Base-by-base conservation (phyloP, 352 stramenopile species). In the Phytophthora lateralis region DNA sequence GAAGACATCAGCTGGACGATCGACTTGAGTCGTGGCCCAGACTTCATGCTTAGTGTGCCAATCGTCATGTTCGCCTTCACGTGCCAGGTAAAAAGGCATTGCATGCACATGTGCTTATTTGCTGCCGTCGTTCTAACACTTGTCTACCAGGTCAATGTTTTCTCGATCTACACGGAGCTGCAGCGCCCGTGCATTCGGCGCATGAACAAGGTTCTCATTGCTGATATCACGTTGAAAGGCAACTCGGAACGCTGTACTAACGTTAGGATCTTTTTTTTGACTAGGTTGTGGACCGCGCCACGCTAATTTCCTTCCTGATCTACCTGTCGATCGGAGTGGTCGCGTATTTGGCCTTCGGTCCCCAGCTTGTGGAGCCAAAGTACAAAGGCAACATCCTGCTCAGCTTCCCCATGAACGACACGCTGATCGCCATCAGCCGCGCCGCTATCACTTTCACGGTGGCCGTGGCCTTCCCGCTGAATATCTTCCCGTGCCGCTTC, bases 121-220 rank as follows among this genome's bases (percentile, higher is more conserved):
- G 17, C 27, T 44, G 15, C 26, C 49, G 38, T 27, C 26, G 45
- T 27, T 59, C 20, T 61, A 61, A 66, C 49, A 21, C 11, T 43
- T 39, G 20, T 46, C 1, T 38, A 30, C 8, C 38, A 90, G 77
- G 83, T 92, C 9, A 95, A 95, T 44, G 85, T 95, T 14, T 95
- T 95, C 45, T 95, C 85, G 15, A 95, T 95, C 66, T 95, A 93
- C 60, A 95, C 85, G n/a, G 85, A 95, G 55, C 75, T 95, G 12
- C 85, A 95, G 61, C 83, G 85, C 1, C 85, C 85, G 42, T 92
- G 84, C 65, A 93, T 95, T 55, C 85, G 85, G 18, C 85, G 85
- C 41, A 95, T 95, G 85, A 92, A 92, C 71, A 95, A 95, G 61
- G n/a, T n/a, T n/a, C n/a, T n/a, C n/a, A n/a, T n/a, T n/a, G n/a